Conservation (phyloP, 441 rosid species). For the Iberis amara region DNA sequence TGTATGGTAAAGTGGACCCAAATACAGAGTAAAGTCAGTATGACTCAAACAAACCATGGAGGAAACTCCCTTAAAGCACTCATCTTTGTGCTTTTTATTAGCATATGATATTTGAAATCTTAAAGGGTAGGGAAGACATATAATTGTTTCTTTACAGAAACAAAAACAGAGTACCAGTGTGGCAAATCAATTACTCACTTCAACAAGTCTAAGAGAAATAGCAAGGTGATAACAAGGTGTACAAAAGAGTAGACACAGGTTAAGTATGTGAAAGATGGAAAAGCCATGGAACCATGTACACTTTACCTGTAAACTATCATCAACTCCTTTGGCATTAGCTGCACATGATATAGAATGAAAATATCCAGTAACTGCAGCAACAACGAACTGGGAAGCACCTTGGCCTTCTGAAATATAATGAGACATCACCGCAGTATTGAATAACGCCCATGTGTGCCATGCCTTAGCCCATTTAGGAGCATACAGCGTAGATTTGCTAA, state of each 20-base stretch:
- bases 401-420: conserved; percentile 77
- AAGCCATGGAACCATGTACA: conserved; percentile 19
- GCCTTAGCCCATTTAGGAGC: conserved; percentile 94
- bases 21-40: conserved; percentile 9
- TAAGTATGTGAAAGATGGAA: conserved; percentile 12
- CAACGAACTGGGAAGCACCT: conserved; percentile 78
- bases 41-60: conserved; percentile 7
- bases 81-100: neutral
- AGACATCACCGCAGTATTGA: conserved; percentile 98
- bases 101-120: neutral
- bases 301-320: conserved; percentile 96
- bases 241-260: conserved; percentile 13
- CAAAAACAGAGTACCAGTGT: conserved; percentile 2
- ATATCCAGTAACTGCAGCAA: conserved; percentile 94
- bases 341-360: conserved; percentile 97
- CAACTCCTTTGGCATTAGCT: conserved; percentile 93
- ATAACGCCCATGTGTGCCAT: conserved; percentile 99
- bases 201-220: conserved; percentile 13
- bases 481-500: conserved; percentile 72
- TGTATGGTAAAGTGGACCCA: conserved; percentile 2
- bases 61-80: conserved; percentile 3
- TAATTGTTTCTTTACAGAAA: neutral
- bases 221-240: conserved; percentile 12
- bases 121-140: conserved; percentile 7
- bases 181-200: conserved; percentile 19